Percentiles rank a stretch among this genome's conserved stretches.
phyloP scores from a whole-genome alignment of 2,329 filamentous ascomycete genomes.

The Diplocarpon rosae region DNA sequence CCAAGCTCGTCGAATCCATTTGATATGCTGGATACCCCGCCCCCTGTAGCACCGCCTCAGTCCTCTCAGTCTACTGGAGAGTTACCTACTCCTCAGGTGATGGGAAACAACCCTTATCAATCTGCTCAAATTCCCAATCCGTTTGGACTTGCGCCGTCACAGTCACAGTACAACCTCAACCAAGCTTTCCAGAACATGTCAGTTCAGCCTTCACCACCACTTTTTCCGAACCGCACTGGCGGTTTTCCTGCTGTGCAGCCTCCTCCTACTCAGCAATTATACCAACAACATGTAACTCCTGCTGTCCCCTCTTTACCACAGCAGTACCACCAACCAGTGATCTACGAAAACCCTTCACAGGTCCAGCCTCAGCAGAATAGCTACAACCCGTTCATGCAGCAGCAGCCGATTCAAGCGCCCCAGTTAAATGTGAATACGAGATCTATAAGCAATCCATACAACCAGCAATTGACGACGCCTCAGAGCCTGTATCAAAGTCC shows the following conservation, averaged over 20 bases:
- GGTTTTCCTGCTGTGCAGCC: conserved; percentile 35
- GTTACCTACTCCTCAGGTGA: conserved; percentile 41
- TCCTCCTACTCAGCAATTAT: conserved; percentile 29
- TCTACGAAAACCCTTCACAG: conserved; percentile 22
- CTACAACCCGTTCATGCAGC: conserved; percentile 26
- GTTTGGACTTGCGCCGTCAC: conserved; percentile 41
- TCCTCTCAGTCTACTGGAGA: conserved; percentile 56
- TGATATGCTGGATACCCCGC: conserved; percentile 38
- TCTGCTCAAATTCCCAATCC: conserved; percentile 46
- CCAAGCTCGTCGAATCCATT: conserved; percentile 54
- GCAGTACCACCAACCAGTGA: conserved; percentile 22
- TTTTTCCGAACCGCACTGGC: conserved; percentile 70
- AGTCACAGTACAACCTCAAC: conserved; percentile 33
- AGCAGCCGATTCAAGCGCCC: conserved; percentile 14
- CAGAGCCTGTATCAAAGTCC: conserved; percentile 21
- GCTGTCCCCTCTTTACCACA: conserved; percentile 26
- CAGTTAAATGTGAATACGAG: conserved; percentile 17
- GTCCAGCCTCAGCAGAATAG: conserved; percentile 16
- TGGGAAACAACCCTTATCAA: conserved; percentile 23
- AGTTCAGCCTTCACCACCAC: conserved; percentile 44
- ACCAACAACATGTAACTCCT: conserved; percentile 28
- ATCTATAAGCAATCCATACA: conserved; percentile 32
- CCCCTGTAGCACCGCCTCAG: conserved; percentile 43
- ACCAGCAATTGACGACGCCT: conserved; percentile 25
- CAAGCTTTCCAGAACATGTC: conserved; percentile 69